These are phyloP conservation scores for Apiotrichum mycotoxinovorans DNA, from an alignment of 1,284 basidiomycete species.

Conservation along the genomic window DNA sequence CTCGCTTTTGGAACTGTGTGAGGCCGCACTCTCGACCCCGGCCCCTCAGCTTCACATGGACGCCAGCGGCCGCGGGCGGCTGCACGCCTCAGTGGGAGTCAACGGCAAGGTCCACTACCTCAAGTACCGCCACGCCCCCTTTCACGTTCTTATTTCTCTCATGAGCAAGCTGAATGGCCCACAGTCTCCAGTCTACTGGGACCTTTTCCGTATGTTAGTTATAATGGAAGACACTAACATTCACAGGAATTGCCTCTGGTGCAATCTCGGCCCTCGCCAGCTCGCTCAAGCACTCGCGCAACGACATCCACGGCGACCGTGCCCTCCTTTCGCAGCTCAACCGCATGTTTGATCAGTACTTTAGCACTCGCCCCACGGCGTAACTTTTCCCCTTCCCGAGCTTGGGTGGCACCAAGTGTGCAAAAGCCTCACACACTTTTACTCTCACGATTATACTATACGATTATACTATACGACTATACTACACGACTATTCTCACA, in stretches of 20 bases:
- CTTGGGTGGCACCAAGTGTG: background rate
- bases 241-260: background rate
- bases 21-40: slow-evolving; percentile 32
- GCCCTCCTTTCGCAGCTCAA: slow-evolving; percentile 3
- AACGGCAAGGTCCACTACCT: slow-evolving; percentile 36
- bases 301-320: background rate
- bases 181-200: slow-evolving; percentile 41
- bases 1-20: slow-evolving; percentile 42
- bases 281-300: slow-evolving; percentile 3
- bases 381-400: background rate
- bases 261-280: slow-evolving; percentile 12
- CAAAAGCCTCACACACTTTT: background rate
- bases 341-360: slow-evolving; percentile 12
- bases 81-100: slow-evolving; percentile 19
- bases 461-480: background rate
- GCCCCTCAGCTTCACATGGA: slow-evolving; percentile 12
- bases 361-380: slow-evolving; percentile 1
- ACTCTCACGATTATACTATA: background rate
- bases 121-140: slow-evolving; percentile 48
- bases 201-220: slow-evolving; percentile 36
- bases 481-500: background rate
- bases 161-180: slow-evolving; percentile 36
- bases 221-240: background rate
- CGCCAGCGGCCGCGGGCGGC: slow-evolving; percentile 10
- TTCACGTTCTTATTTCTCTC: slow-evolving; percentile 41